Conservation (phyloP, 2,329 filamentous ascomycete species). For the Phialophora expanda region DNA sequence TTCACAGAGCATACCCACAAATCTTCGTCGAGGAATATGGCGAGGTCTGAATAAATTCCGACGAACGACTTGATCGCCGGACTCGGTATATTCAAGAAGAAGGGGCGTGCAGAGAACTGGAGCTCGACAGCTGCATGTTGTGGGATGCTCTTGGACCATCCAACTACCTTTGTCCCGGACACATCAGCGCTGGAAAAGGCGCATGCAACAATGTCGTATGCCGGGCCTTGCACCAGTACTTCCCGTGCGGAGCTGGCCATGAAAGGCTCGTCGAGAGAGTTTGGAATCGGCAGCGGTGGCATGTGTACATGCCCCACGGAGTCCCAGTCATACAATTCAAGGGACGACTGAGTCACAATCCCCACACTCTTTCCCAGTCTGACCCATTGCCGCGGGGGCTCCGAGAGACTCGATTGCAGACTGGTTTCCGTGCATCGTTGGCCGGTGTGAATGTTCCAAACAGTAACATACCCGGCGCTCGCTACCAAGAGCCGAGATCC, state of each 20-base stretch:
- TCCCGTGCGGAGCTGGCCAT: not conserved
- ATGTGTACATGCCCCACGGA: not conserved
- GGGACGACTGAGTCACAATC: not conserved
- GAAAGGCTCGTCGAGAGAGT: too few species aligned
- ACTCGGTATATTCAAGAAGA: not conserved
- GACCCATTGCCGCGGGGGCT: not conserved
- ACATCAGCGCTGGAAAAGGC: too few species aligned
- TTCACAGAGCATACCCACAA: slow-evolving; percentile 15
- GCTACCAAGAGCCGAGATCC: slow-evolving; percentile 1
- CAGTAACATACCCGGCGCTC: not conserved
- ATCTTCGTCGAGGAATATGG: slow-evolving; percentile 8
- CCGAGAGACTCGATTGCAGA: not conserved
- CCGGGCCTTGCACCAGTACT: not conserved
- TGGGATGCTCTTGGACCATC: not conserved
- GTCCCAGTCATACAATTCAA: slow-evolving; percentile 10
- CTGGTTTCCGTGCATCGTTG: not conserved
- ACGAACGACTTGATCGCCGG: not conserved
- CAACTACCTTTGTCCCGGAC: not conserved
- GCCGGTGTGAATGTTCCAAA: slow-evolving; percentile 1
- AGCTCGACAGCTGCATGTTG: not conserved
- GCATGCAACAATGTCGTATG: not conserved
- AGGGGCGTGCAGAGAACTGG: not conserved
- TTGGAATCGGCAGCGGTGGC: not conserved
- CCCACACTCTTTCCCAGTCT: not conserved
- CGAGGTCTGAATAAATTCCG: slow-evolving; percentile 6